Conservation (phyloP, 139 green algal genomes). For the Diplosphaera chodatii region DNA sequence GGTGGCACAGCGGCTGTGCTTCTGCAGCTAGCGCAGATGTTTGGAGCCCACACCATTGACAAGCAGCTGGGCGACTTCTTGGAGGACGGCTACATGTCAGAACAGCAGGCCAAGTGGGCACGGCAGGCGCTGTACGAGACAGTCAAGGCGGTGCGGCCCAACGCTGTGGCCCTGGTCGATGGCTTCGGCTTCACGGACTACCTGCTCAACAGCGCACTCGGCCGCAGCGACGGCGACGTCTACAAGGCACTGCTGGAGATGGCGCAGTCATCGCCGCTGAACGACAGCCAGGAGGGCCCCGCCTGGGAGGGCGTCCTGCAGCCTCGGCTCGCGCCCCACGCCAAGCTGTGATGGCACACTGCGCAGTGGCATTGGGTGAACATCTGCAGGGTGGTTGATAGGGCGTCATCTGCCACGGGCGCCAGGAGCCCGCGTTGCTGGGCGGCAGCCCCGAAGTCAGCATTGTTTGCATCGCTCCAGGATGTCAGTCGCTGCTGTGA, state of each 20-base stretch:
- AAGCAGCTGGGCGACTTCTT: conserved; percentile 52
- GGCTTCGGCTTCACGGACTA: conserved; percentile 79
- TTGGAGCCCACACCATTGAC: conserved; percentile 46
- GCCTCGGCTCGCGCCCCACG: conserved; percentile 32
- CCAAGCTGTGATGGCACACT: no score
- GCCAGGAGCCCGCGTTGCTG: no score
- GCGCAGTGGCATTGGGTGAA: no score
- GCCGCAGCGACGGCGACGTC: conserved; percentile 71
- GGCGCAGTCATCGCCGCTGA: conserved; percentile 70
- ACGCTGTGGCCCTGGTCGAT: conserved; percentile 82
- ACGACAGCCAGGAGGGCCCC: conserved; percentile 73
- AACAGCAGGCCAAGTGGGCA: conserved; percentile 40
- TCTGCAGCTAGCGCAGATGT: conserved; percentile 53
- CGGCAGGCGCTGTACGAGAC: conserved; percentile 42
- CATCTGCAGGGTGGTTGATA: no score
- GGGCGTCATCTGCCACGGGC: no score
- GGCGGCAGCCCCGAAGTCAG: no score
- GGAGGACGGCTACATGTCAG: conserved; percentile 52
- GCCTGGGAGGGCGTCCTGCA: conserved; percentile 73
- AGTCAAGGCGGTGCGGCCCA: conserved; percentile 57
- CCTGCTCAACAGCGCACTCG: conserved; percentile 70
- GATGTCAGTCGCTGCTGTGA: no score
- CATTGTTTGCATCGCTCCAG: no score
- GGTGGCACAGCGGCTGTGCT: conserved; percentile 34
- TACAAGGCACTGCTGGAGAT: conserved; percentile 70